phyloP scores from a whole-genome alignment of 139 green algal species.

The Chlamydomonas incerta region DNA sequence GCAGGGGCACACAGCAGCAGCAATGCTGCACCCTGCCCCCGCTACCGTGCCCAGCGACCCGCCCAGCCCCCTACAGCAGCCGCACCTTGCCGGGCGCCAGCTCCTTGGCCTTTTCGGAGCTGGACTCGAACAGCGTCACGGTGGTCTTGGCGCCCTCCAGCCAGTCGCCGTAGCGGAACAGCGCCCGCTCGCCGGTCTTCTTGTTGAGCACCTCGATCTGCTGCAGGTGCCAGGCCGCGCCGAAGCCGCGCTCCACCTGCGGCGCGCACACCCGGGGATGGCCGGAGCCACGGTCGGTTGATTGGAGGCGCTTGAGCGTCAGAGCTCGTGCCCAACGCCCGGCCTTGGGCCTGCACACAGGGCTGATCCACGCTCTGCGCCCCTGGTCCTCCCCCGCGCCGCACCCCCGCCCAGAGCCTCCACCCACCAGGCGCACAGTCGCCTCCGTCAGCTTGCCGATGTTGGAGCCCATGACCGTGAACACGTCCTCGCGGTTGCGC shows the following conservation, averaged over 20 bases:
- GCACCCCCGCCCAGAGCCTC: no score
- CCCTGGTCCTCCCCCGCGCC: no score
- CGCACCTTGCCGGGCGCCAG: slow-evolving; percentile 35
- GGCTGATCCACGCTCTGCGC: no score
- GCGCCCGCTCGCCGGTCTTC: slow-evolving; percentile 40
- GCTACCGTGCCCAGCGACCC: no score
- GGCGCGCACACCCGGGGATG: no score
- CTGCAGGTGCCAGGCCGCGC: slow-evolving; percentile 49
- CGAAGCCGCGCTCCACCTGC: slow-evolving; percentile 46
- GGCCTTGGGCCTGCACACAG: no score
- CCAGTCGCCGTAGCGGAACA: slow-evolving; percentile 54
- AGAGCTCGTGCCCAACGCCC: no score
- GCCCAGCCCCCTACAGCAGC: no score
- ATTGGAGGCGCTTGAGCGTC: no score
- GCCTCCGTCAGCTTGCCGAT: slow-evolving; percentile 53
- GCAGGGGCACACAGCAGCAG: no score
- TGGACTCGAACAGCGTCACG: slow-evolving; percentile 49
- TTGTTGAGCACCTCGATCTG: slow-evolving; percentile 58
- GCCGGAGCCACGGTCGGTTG: no score
- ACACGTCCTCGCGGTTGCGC: slow-evolving; percentile 47
- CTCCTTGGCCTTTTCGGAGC: slow-evolving; percentile 29
- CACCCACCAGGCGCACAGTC: slow-evolving; percentile 54
- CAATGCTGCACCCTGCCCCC: no score
- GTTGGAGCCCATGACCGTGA: slow-evolving; percentile 45
- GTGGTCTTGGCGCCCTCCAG: slow-evolving; percentile 48